Evolutionary conservation across 176 grass and related monocot species (phyloP).

Genomic region (Carex kokanica): DNA sequence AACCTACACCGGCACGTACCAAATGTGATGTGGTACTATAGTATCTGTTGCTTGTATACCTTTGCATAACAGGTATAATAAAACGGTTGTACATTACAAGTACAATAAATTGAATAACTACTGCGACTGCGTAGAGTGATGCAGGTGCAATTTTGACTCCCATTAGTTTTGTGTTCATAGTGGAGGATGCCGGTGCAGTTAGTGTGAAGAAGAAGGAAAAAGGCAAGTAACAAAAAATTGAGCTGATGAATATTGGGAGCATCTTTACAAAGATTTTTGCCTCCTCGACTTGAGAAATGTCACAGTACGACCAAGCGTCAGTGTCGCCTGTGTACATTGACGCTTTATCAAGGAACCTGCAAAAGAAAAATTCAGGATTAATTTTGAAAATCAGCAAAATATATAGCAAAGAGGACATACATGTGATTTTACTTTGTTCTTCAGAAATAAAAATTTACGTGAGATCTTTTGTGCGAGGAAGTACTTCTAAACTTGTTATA

Average conservation of each 20-base stretch:
- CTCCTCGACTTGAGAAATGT: constrained; percentile 41
- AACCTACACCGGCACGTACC: constrained; percentile 38
- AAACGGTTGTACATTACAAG: constrained; percentile 36
- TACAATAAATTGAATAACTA: constrained; percentile 52
- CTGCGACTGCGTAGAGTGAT: constrained; percentile 61
- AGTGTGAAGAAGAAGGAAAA: constrained; percentile 50
- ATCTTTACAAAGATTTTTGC: constrained; percentile 27
- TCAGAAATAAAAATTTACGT: background rate
- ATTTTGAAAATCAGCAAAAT: background rate
- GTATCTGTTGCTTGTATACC: constrained; percentile 30
- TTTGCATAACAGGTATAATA: constrained; percentile 25
- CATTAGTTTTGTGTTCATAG: constrained; percentile 44
- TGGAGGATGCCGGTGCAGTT: constrained; percentile 50
- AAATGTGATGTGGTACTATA: constrained; percentile 40
- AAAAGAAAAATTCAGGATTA: background rate
- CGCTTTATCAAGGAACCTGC: constrained; percentile 33
- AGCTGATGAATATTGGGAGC: constrained; percentile 54
- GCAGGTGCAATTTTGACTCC: constrained; percentile 38
- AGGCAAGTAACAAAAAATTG: constrained; percentile 38
- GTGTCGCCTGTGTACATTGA: constrained; percentile 15
- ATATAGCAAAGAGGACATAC: background rate
- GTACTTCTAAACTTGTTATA: background rate
- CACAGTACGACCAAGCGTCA: constrained; percentile 30
- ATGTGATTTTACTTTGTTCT: background rate
- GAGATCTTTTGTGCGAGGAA: background rate